Evolutionary conservation across 2,329 filamentous ascomycete genomes (phyloP), one percentile per base, ranked within the genome.

Genomic region (Rachicladosporium sp.): DNA sequence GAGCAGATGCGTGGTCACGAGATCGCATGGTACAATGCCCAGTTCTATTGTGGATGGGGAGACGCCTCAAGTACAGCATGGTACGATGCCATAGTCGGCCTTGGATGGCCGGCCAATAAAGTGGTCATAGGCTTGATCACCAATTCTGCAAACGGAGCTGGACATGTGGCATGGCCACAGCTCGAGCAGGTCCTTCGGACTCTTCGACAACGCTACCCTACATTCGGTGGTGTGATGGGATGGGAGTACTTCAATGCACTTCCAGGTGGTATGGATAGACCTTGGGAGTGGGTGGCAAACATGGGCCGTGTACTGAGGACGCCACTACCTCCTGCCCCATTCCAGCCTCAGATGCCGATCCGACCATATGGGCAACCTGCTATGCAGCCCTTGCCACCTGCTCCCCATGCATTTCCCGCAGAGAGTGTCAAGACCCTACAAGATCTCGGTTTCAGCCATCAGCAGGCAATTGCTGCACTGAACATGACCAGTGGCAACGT

Each of bases 11-110:
- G 75, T 4, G 79, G 80, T 1, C 61, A 60, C 10, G 71, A 80
- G 33, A 82, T 94, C 21, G 70, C 71, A 2, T 95, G 86, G 76
- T 94, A 94, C 60, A 94, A 94, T 56, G 71, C 80, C 4, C 88
- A 95, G 56, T 93, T 94, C 61, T 95, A 95, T 68, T 91, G 83
- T 55, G 86, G 86, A 2, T 95, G 85, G 79, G 85, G 85, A 6
- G 76, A 77, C 36, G 74, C 78, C 1, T 64, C 69, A 21, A 68
- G 59, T 10, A 67, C 66, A 2, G 52, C 56, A 13, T 68, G 65
- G 51, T 75, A 70, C 52, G 70, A 74, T 42, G 61, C 66, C 37
- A 70, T 76, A 38, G 58, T 76, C 23, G 64, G 66, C 10, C 67
- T 70, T 33, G 86, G 86, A 6, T 94, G 83, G 79, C 67, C 73